Evolutionary conservation across 208 protist genomes (phyloP).

Genomic region (Wallacemonas sp.): DNA sequence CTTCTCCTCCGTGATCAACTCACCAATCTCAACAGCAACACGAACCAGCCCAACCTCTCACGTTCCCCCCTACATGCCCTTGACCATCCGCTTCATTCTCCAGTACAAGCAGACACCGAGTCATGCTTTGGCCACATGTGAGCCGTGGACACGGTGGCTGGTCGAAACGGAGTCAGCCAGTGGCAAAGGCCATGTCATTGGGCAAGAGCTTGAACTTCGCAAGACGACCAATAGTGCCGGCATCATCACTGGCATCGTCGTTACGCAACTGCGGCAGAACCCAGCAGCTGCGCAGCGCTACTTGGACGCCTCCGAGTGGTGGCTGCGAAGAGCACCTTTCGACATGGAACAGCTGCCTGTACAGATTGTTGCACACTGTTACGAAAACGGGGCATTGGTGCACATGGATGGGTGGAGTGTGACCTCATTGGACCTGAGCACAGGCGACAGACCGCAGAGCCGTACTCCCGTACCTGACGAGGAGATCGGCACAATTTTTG

Average conservation of each 20-base stretch:
- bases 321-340: neutral
- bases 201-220: neutral
- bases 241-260: neutral
- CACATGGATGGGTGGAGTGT: neutral
- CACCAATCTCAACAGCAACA: no score
- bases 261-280: neutral
- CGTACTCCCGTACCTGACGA: neutral
- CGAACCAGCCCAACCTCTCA: no score
- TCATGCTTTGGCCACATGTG: neutral
- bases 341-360: neutral
- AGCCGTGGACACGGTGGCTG: no score
- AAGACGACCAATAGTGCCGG: neutral
- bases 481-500: neutral
- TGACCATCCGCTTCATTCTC: neutral
- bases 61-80: no score
- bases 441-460: neutral
- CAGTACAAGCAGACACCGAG: neutral
- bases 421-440: neutral
- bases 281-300: neutral
- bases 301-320: neutral
- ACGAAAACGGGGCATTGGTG: neutral
- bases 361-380: neutral
- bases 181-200: neutral
- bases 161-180: neutral
- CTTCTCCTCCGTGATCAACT: no score